phyloP scores from a whole-genome alignment of 148 eudicot species.

The Rhododendron henanense region DNA sequence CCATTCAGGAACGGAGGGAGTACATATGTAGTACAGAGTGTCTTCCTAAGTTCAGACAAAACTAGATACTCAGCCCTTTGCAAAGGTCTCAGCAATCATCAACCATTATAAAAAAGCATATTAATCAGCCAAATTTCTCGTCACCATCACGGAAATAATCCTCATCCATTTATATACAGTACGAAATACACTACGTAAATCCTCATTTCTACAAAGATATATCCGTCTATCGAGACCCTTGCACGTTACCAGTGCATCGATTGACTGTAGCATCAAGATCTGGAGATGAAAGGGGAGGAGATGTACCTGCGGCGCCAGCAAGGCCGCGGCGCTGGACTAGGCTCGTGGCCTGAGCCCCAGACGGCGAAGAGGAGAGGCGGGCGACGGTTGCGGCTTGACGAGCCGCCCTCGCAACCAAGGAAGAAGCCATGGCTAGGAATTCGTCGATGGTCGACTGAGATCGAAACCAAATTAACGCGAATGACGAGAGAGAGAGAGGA shows the following conservation, averaged over 20 bases:
- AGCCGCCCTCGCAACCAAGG: slow-evolving; percentile 39
- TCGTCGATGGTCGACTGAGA: not conserved
- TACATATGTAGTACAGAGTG: too few species aligned
- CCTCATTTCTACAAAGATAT: not conserved
- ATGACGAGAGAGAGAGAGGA: not conserved
- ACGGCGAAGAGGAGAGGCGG: slow-evolving; percentile 32
- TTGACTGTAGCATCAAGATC: not conserved
- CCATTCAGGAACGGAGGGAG: too few species aligned
- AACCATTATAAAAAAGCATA: not conserved
- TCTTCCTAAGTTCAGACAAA: not conserved
- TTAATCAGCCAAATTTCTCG: not conserved
- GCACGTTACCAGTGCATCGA: not conserved
- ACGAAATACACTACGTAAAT: not conserved
- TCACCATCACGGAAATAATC: not conserved
- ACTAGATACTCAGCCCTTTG: not conserved
- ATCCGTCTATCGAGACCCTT: not conserved
- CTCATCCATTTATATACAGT: not conserved
- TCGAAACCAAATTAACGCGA: not conserved
- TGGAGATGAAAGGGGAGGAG: not conserved
- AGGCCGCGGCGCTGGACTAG: slow-evolving; percentile 65
- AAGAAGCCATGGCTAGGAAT: slow-evolving; percentile 44
- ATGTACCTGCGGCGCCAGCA: slow-evolving; percentile 35
- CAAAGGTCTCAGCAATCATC: not conserved
- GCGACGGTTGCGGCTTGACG: slow-evolving; percentile 52
- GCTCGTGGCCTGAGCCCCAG: slow-evolving; percentile 27